Conservation (phyloP, 352 stramenopile species). For the Phytophthora boehmeriae region DNA sequence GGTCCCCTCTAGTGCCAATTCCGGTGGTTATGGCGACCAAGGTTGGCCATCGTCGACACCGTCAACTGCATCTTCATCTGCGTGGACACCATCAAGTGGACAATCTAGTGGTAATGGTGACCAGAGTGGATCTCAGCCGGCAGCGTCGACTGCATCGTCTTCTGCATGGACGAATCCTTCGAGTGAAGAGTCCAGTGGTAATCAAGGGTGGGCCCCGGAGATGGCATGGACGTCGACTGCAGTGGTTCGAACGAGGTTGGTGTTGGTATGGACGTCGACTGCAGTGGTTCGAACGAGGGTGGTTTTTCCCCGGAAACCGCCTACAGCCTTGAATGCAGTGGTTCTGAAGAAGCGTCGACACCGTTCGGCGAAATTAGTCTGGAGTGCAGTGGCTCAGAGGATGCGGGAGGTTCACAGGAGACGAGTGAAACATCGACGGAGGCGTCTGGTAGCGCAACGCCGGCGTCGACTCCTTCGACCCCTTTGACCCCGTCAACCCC, state of each 20-base stretch:
- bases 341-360: slow-evolving; percentile 6
- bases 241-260: slow-evolving; percentile 2
- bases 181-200: slow-evolving; percentile 1
- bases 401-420: slow-evolving; percentile 1
- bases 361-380: neutral
- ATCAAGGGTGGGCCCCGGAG: slow-evolving; percentile 6
- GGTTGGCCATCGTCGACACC: neutral
- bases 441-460: neutral
- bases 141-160: too few relatives aligned
- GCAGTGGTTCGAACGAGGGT: slow-evolving; percentile 10
- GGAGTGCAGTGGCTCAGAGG: slow-evolving; percentile 5
- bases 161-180: neutral
- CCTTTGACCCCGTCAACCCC: neutral
- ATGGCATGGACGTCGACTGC: neutral
- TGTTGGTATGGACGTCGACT: slow-evolving; percentile 1
- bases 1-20: neutral
- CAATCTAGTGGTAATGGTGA: neutral
- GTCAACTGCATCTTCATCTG: too few relatives aligned
- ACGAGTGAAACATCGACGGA: neutral
- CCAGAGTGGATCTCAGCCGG: neutral
- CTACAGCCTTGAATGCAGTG: slow-evolving; percentile 11
- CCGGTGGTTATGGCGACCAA: slow-evolving; percentile 7
- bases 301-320: slow-evolving; percentile 1
- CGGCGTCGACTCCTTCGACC: neutral
- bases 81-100: too few relatives aligned